phyloP scores from a whole-genome alignment of 2,329 filamentous ascomycete genomes.

The Lasiodiplodia citricola region DNA sequence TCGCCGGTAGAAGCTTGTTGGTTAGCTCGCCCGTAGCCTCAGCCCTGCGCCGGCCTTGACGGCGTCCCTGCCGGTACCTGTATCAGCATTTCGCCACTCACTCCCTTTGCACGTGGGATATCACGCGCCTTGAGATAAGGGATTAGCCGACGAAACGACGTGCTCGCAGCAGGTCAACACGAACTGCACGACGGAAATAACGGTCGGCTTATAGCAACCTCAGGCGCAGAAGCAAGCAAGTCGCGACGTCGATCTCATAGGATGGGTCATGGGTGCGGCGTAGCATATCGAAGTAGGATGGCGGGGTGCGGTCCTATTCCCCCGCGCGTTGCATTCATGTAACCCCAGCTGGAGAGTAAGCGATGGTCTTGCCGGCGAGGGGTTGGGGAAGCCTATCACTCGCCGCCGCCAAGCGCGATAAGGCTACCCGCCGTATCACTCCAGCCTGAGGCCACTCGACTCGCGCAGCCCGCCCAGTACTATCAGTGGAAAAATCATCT shows the following conservation, averaged over 20 bases:
- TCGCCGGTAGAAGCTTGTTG: neutral
- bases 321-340: slow-evolving; percentile 13
- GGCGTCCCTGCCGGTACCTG: neutral
- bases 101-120: no score
- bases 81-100: neutral
- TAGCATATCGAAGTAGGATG: neutral
- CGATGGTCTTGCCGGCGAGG: neutral
- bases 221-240: neutral
- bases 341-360: neutral
- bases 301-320: slow-evolving; percentile 1
- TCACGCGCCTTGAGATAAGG: no score
- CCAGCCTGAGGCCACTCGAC: slow-evolving; percentile 5
- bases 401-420: slow-evolving; percentile 21
- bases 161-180: no score
- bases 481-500: neutral
- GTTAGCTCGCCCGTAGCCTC: neutral
- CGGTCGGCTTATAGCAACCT: neutral
- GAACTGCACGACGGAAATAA: neutral
- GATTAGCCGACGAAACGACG: neutral
- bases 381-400: slow-evolving; percentile 3
- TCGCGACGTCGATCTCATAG: neutral
- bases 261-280: neutral
- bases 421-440: slow-evolving; percentile 5
- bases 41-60: neutral
- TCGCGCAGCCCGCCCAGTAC: neutral